Percentiles rank a stretch among this genome's conserved stretches.
These are phyloP conservation scores for Populus deltoides DNA, from an alignment of 345 rosid species.

Conservation along the genomic window DNA sequence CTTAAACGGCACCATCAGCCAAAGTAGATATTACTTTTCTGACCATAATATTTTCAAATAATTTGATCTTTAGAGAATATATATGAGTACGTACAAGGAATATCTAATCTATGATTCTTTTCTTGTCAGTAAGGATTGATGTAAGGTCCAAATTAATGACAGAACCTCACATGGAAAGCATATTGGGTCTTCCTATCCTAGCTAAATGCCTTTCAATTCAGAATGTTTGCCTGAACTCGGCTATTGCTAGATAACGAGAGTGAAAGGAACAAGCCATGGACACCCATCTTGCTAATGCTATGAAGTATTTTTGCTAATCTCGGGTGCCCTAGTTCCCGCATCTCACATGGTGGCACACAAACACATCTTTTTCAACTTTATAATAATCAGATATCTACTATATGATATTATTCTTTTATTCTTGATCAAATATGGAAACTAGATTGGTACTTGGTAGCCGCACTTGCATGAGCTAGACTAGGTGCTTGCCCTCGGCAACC, in stretches of 20 bases:
- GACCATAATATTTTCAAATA: conserved; percentile 7
- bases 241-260: conserved; percentile 16
- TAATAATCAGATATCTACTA: conserved; percentile 20
- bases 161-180: conserved; percentile 26
- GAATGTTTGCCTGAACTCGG: conserved; percentile 19
- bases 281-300: conserved; percentile 17
- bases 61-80: conserved; percentile 30
- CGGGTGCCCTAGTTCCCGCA: conserved; percentile 15
- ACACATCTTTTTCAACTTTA: conserved; percentile 22
- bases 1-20: background rate
- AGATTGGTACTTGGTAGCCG: conserved; percentile 24
- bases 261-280: conserved; percentile 5
- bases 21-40: conserved; percentile 6
- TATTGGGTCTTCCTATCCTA: conserved; percentile 9
- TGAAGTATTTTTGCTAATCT: conserved; percentile 15
- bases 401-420: conserved; percentile 24
- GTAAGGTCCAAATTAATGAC: background rate
- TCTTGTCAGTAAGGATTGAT: conserved; percentile 1
- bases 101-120: conserved; percentile 24
- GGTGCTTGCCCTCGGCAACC: background rate
- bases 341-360: conserved; percentile 34
- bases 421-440: conserved; percentile 26
- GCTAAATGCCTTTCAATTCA: conserved; percentile 19
- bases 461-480: conserved; percentile 3
- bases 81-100: conserved; percentile 14